phyloP scores from a whole-genome alignment of 257 asterid genomes.

The Jacaranda mimosifolia region DNA sequence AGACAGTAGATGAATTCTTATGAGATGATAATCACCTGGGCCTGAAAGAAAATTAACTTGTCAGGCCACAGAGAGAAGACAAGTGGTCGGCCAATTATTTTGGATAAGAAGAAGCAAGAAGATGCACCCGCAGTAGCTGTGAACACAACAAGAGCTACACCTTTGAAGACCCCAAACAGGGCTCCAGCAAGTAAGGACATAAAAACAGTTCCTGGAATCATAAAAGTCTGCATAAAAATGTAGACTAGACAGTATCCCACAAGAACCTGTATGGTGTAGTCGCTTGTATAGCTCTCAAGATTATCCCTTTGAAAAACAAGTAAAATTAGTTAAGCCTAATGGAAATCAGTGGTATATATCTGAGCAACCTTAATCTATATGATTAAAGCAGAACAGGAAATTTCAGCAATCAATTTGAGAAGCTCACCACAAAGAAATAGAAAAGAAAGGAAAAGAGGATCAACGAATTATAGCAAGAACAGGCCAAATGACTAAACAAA shows the following conservation, averaged over 20 bases:
- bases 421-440: background rate
- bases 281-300: conserved; percentile 93
- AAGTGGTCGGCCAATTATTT: conserved; percentile 90
- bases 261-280: conserved; percentile 89
- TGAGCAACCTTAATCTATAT: conserved; percentile 5
- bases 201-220: conserved; percentile 96
- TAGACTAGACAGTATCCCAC: conserved; percentile 89
- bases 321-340: background rate
- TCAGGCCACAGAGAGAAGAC: conserved; percentile 97
- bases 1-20: conserved; percentile 1
- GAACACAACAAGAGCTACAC: conserved; percentile 90
- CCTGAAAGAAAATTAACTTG: conserved; percentile 80
- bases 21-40: conserved; percentile 62
- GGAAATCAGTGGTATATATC: background rate
- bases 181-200: conserved; percentile 98
- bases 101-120: conserved; percentile 89
- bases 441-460: background rate
- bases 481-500: conserved; percentile 1
- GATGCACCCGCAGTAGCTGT: conserved; percentile 97
- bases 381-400: conserved; percentile 2
- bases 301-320: conserved; percentile 63
- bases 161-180: conserved; percentile 87
- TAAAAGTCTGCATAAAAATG: conserved; percentile 98
- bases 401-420: conserved; percentile 1
- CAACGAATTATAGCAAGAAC: conserved; percentile 12